A percentile compares a stretch with the other conserved stretches of the same genome.
Conservation (phyloP, 2,329 filamentous ascomycete genomes). For the Fusarium keratoplasticum region DNA sequence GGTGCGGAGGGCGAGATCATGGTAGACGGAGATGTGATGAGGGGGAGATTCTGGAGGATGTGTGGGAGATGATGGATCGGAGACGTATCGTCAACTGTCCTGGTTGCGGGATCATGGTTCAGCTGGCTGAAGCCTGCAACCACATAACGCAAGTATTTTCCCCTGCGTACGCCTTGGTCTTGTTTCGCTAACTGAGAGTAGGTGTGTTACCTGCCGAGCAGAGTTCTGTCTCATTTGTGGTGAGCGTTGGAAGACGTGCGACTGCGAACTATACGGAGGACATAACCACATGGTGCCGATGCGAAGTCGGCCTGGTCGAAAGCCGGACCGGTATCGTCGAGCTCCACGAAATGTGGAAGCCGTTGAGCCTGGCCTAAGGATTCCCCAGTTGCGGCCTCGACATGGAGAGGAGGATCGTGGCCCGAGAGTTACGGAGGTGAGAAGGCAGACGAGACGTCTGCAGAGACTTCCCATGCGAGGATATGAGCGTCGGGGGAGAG, state of each 20-base stretch:
- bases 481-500: not conserved
- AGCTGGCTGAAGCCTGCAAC: slow-evolving; percentile 39
- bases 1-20: slow-evolving; percentile 22
- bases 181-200: not conserved
- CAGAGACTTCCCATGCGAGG: not conserved
- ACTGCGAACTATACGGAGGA: slow-evolving; percentile 40
- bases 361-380: not conserved
- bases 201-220: slow-evolving; percentile 54
- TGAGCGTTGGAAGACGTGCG: slow-evolving; percentile 53
- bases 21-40: slow-evolving; percentile 11
- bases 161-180: not conserved
- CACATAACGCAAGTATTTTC: slow-evolving; percentile 33
- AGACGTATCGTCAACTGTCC: slow-evolving; percentile 40
- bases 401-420: slow-evolving; percentile 13
- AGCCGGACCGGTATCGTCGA: slow-evolving; percentile 33
- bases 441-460: not conserved
- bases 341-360: not conserved
- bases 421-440: not conserved
- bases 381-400: slow-evolving; percentile 29
- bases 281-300: slow-evolving; percentile 20
- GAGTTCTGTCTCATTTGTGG: slow-evolving; percentile 66
- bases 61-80: slow-evolving; percentile 43
- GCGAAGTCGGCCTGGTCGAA: slow-evolving; percentile 22
- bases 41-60: slow-evolving; percentile 26
- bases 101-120: slow-evolving; percentile 34